Evolutionary conservation across 2,329 filamentous ascomycete genomes (phyloP).

Genomic region (Fusarium oxysporum): DNA sequence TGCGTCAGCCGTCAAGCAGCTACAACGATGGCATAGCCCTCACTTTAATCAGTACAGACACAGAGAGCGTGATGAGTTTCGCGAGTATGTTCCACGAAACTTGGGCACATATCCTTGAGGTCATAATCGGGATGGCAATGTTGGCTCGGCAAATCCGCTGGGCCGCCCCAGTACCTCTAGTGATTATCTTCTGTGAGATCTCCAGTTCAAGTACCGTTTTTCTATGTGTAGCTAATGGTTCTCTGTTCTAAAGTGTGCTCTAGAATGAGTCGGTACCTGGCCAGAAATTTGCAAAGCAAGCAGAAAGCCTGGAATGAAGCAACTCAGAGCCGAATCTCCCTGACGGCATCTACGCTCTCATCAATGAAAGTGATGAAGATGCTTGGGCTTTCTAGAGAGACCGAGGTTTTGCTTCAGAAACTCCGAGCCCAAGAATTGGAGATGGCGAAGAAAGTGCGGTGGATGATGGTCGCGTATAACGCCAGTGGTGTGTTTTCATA

Average conservation of each 20-base stretch:
- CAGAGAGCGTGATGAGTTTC: background rate
- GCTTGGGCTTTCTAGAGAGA: background rate
- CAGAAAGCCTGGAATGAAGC: background rate
- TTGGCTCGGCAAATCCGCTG: background rate
- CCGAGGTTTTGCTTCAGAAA: background rate
- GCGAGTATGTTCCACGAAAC: background rate
- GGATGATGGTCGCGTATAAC: background rate
- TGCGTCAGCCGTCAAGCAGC: background rate
- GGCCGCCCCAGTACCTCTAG: background rate
- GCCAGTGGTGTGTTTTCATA: background rate
- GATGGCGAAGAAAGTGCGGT: background rate
- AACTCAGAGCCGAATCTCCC: background rate
- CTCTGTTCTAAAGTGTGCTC: fast-evolving
- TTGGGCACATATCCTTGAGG: background rate
- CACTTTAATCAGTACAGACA: background rate
- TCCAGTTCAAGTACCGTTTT: fast-evolving
- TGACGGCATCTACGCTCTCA: background rate
- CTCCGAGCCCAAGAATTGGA: background rate
- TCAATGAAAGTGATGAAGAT: background rate
- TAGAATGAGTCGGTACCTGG: background rate
- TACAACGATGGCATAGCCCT: background rate
- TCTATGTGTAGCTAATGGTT: fast-evolving
- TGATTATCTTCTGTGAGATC: background rate
- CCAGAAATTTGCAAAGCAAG: background rate
- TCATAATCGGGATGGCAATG: background rate